Evolutionary conservation across 352 stramenopile genomes (phyloP).

Genomic region (Globisporangium perplexum): DNA sequence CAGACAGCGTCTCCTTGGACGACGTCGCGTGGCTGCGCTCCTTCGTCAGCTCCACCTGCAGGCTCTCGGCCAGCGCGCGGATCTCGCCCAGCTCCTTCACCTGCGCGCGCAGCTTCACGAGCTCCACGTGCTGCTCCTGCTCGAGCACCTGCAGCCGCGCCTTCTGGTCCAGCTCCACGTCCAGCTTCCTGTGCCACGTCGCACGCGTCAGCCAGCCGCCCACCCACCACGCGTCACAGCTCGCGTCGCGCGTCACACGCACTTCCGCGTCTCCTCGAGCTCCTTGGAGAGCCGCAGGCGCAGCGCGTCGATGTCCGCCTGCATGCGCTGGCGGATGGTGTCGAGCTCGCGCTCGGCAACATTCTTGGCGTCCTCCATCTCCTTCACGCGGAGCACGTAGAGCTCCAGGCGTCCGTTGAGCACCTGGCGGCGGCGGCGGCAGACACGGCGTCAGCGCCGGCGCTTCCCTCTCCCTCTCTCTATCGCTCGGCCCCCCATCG

Average conservation of each 20-base stretch:
- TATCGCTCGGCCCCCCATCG: too few relatives aligned
- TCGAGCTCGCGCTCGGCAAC: slow-evolving; percentile 71
- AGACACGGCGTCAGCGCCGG: too few relatives aligned
- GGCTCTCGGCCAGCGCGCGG: slow-evolving; percentile 44
- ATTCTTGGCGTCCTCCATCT: slow-evolving; percentile 74
- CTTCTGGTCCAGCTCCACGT: slow-evolving; percentile 73
- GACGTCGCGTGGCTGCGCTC: slow-evolving; percentile 55
- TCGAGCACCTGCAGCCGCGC: slow-evolving; percentile 65
- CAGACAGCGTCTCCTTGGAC: slow-evolving; percentile 75
- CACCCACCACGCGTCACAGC: neutral
- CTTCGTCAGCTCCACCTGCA: slow-evolving; percentile 44
- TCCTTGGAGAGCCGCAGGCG: slow-evolving; percentile 54
- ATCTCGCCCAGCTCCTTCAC: slow-evolving; percentile 63
- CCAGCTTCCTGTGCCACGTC: slow-evolving; percentile 39
- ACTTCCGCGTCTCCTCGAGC: slow-evolving; percentile 75
- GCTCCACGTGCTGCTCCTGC: slow-evolving; percentile 73
- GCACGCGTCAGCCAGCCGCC: neutral
- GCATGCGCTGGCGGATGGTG: slow-evolving; percentile 75
- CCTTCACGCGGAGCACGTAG: slow-evolving; percentile 80
- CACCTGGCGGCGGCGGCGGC: slow-evolving; percentile 22
- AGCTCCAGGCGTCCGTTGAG: slow-evolving; percentile 78
- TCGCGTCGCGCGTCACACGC: neutral
- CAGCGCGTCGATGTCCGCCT: slow-evolving; percentile 65
- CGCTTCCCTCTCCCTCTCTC: too few relatives aligned
- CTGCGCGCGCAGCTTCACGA: slow-evolving; percentile 67